Evolutionary conservation across 129 eudicot genomes (phyloP), one percentile per base, ranked within the genome.

Genomic region (Helichrysum umbraculigerum): DNA sequence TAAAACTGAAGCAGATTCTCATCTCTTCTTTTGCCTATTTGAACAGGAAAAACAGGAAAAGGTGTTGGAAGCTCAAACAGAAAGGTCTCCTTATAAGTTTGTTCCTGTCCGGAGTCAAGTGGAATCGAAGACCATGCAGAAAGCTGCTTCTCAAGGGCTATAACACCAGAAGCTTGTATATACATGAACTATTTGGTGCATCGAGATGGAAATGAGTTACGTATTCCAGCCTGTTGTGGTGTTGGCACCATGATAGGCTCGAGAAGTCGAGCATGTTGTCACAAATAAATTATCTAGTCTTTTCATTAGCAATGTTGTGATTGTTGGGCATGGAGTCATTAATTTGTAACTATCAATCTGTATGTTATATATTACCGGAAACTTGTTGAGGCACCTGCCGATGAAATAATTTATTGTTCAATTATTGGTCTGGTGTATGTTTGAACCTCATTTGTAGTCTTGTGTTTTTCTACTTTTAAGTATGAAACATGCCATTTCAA

Each of bases 11-110:
- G 63, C 60, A 75, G 22, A 4, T 20, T 47, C 14, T 54, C 12
- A 76, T 28, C 12, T 17, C 7, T 54, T 34, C 14, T 32, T 75
- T 44, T 66, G 66, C 20, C 47, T 39, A 71, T 76, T 67, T 76
- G 74, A 39, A 15, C 93, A 87, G 93, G 91, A 68, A 79, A 65
- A 75, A 78, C 87, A 73, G 89, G 86, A 64, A 86, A 63, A 76
- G 82, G 77, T 80, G 76, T 72, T 66, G 93, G 74, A 17, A 52
- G 77, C 87, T 82, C 90, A 81, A 77, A 80, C 86, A 22, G 76
- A 61, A 68, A 88, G 72, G 77, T 82, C 76, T 78, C 85, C 73
- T 4, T 87, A 81, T 79, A 78, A 80, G 28, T 75, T 58, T 68
- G 7, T 63, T 65, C 7, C 7, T 78, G n/a, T n/a, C n/a, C n/a